Evolutionary conservation across 768 basidiomycete genomes (phyloP).

Genomic region (Trametes gibbosa): DNA sequence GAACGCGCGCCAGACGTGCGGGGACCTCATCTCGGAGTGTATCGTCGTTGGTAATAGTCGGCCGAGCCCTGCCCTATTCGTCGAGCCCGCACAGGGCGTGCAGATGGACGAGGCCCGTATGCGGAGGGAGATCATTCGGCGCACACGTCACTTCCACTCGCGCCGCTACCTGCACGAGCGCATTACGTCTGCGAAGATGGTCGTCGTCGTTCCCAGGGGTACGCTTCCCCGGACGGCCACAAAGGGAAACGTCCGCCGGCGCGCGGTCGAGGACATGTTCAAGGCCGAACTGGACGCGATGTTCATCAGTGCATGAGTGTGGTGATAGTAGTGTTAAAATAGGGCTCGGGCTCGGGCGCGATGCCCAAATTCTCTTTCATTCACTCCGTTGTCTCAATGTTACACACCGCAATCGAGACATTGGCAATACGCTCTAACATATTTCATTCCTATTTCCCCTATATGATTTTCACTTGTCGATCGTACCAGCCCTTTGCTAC

Average conservation of each 20-base stretch:
- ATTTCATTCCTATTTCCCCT: neutral
- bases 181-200: constrained; percentile 58
- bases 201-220: constrained; percentile 59
- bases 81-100: constrained; percentile 49
- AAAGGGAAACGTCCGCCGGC: constrained; percentile 73
- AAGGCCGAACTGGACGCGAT: constrained; percentile 53
- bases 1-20: constrained; percentile 60
- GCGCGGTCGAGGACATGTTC: constrained; percentile 66
- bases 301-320: constrained; percentile 32
- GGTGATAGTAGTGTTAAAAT: neutral
- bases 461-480: neutral
- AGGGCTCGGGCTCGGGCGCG: neutral
- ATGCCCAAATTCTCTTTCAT: neutral
- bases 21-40: constrained; percentile 59
- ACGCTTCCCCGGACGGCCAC: constrained; percentile 70
- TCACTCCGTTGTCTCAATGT: neutral
- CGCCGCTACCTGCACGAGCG: constrained; percentile 73
- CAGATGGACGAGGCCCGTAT: constrained; percentile 51
- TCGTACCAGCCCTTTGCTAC: neutral
- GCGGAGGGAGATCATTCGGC: constrained; percentile 65
- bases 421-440: too few species aligned
- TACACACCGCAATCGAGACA: too few species aligned
- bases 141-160: constrained; percentile 64
- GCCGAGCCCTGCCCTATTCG: constrained; percentile 69
- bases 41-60: constrained; percentile 70